Percentiles rank a stretch among this genome's conserved stretches.
phyloP scores from a whole-genome alignment of 805 yeast species.

The Cyberlindnera mycetangii region DNA sequence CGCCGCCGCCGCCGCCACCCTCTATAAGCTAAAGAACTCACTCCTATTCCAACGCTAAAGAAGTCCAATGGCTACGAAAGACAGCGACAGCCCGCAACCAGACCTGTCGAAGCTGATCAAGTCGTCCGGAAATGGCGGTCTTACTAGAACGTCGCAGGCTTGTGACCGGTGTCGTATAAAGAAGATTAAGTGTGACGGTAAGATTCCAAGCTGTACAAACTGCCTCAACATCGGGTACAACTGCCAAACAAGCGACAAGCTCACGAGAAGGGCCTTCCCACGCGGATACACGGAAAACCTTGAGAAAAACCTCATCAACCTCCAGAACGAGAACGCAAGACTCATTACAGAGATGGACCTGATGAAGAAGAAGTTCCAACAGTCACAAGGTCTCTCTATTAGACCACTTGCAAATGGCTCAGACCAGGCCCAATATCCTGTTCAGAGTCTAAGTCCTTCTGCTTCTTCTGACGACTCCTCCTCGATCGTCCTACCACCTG shows the following conservation, averaged over 20 bases:
- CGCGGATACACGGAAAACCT: constrained; percentile 77
- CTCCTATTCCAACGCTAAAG: too few species aligned
- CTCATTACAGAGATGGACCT: constrained; percentile 35
- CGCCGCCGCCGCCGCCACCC: too few species aligned
- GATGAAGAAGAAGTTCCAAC: constrained; percentile 18
- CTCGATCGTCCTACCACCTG: constrained; percentile 2
- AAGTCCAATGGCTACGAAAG: not conserved
- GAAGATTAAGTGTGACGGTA: constrained; percentile 74
- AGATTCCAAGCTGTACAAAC: constrained; percentile 62
- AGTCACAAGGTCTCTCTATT: not conserved
- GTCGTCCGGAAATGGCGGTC: constrained; percentile 23
- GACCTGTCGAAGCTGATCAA: constrained; percentile 26
- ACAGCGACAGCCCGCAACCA: not conserved
- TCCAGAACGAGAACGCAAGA: constrained; percentile 53
- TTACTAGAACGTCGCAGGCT: constrained; percentile 65
- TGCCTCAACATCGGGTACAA: constrained; percentile 63
- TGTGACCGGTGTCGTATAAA: constrained; percentile 79
- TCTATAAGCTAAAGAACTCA: too few species aligned
- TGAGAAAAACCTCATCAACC: constrained; percentile 56
- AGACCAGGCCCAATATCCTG: not conserved
- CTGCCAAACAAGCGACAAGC: constrained; percentile 69
- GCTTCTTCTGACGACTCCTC: not conserved
- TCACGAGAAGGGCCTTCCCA: constrained; percentile 75
- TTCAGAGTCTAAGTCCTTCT: constrained; percentile 2
- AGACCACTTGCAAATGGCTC: constrained; percentile 6